Conservation (phyloP, 805 yeast species). For the Pichia cephalocereana region DNA sequence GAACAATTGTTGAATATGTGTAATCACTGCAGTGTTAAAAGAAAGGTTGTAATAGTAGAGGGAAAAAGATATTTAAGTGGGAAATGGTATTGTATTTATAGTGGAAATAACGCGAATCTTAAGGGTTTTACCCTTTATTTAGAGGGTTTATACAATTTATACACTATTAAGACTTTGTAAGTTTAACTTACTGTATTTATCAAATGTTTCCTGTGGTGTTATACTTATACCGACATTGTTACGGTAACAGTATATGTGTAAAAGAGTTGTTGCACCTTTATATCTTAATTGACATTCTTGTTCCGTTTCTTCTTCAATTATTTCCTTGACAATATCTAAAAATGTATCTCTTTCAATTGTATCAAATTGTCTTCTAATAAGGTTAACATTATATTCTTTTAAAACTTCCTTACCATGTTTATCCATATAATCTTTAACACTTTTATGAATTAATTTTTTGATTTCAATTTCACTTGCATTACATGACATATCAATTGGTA, state of each 20-base stretch:
- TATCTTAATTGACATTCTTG: slow-evolving; percentile 48
- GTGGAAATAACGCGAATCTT: not conserved
- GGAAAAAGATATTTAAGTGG: too few relatives aligned
- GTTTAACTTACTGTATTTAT: slow-evolving; percentile 58
- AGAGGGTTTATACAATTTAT: not conserved
- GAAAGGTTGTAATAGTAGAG: too few relatives aligned
- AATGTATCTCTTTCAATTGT: slow-evolving; percentile 64
- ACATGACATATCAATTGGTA: slow-evolving; percentile 72
- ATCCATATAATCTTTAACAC: not conserved
- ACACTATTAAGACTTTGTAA: slow-evolving; percentile 33
- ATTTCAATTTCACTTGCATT: slow-evolving; percentile 66
- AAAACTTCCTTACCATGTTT: not conserved
- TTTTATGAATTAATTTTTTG: slow-evolving; percentile 31
- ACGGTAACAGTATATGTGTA: slow-evolving; percentile 83
- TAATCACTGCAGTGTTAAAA: slow-evolving; percentile 32
- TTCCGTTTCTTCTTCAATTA: slow-evolving; percentile 11
- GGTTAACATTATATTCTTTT: slow-evolving; percentile 66
- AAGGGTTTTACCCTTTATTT: not conserved
- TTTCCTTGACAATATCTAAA: slow-evolving; percentile 33
- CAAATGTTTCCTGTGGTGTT: slow-evolving; percentile 46
- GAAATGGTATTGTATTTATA: too few relatives aligned
- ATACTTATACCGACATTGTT: slow-evolving; percentile 83
- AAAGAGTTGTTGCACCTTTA: slow-evolving; percentile 66
- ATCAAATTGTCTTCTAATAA: slow-evolving; percentile 71
- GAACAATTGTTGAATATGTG: slow-evolving; percentile 45